Percentiles rank a stretch among this genome's conserved stretches.
These are phyloP conservation scores for Sicyos baderoa DNA, from an alignment of 306 rosid genomes.

Conservation along the genomic window DNA sequence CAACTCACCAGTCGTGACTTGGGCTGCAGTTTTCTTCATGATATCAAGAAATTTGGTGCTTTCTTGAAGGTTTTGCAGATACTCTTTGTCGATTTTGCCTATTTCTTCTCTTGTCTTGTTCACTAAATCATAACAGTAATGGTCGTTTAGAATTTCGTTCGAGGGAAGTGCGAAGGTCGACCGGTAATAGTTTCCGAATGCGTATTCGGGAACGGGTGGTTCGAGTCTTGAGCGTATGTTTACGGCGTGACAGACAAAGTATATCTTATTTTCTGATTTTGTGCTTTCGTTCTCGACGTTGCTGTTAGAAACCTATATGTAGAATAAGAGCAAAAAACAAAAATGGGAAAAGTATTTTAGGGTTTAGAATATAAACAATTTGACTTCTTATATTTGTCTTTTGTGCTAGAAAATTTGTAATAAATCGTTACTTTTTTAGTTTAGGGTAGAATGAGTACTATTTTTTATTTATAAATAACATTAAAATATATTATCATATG, in stretches of 20 bases:
- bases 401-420: too few species aligned
- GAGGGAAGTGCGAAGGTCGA: constrained; percentile 21
- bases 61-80: constrained; percentile 11
- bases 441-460: too few species aligned
- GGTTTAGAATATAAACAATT: too few species aligned
- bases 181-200: constrained; percentile 37
- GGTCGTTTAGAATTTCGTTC: not conserved
- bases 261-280: not conserved
- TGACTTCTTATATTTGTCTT: too few species aligned
- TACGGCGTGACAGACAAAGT: constrained; percentile 33
- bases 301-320: not conserved
- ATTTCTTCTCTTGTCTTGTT: constrained; percentile 10
- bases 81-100: constrained; percentile 29
- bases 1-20: constrained; percentile 25
- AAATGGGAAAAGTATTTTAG: too few species aligned
- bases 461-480: too few species aligned
- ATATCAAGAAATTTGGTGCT: constrained; percentile 19
- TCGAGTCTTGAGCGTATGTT: constrained; percentile 45
- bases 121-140: not conserved
- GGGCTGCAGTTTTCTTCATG: constrained; percentile 13
- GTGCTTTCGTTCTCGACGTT: not conserved
- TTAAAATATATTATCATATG: too few species aligned
- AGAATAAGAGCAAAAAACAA: too few species aligned
- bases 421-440: too few species aligned
- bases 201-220: constrained; percentile 26